phyloP scores from a whole-genome alignment of 768 basidiomycete genomes.

The Arthromyces matolae region DNA sequence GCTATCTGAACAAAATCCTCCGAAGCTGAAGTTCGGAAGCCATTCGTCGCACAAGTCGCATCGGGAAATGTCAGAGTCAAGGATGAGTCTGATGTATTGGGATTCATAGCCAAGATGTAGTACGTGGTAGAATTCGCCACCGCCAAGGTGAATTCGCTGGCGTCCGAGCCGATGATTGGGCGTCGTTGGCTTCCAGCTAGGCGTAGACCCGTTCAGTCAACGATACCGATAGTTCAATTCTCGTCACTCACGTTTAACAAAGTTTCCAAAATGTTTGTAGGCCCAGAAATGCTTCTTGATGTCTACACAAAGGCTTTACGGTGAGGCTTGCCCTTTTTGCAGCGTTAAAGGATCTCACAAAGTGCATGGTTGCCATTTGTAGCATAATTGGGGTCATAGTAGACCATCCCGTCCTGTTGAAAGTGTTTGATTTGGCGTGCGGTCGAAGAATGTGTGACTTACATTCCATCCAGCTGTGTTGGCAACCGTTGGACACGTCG shows the following conservation, averaged over 20 bases:
- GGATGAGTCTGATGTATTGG: conserved; percentile 23
- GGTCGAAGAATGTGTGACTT: conserved; percentile 9
- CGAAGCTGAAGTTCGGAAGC: conserved; percentile 28
- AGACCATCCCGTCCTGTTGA: conserved; percentile 15
- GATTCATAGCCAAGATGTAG: conserved; percentile 34
- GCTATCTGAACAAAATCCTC: conserved; percentile 32
- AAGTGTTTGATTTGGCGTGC: no score
- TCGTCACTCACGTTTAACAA: conserved; percentile 38
- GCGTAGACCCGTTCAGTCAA: no score
- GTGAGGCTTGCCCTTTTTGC: background rate
- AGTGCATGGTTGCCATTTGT: conserved; percentile 34
- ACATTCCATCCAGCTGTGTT: conserved; percentile 44
- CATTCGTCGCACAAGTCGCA: conserved; percentile 25
- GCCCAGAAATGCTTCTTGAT: conserved; percentile 37
- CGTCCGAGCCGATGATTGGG: conserved; percentile 30
- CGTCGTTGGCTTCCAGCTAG: conserved; percentile 35
- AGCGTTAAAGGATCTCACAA: conserved; percentile 22
- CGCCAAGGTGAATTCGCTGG: conserved; percentile 29
- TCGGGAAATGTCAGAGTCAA: conserved; percentile 33
- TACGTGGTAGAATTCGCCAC: conserved; percentile 26
- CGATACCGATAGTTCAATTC: no score
- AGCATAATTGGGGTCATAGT: conserved; percentile 38
- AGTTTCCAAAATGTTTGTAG: conserved; percentile 39
- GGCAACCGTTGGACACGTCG: conserved; percentile 30
- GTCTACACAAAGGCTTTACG: conserved; percentile 17